Conservation (phyloP, 2,329 filamentous ascomycete genomes). For the Penicillium sp. region DNA sequence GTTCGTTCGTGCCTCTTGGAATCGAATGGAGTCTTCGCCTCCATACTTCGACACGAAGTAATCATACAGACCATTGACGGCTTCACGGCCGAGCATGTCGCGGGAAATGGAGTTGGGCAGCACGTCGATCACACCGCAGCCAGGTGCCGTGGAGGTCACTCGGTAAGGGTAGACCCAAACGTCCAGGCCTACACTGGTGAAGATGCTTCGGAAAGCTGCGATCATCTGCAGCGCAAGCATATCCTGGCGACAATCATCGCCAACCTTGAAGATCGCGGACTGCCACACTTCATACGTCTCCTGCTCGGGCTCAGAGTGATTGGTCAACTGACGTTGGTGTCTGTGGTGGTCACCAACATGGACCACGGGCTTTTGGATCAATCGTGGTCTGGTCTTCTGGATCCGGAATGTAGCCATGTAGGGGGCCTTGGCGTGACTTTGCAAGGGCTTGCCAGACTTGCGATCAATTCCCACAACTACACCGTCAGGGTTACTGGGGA, state of each 20-base stretch:
- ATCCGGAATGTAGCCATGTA: conserved; percentile 99
- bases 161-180: conserved; percentile 97
- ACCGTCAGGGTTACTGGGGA: conserved; percentile 95
- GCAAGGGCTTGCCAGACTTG: conserved; percentile 94
- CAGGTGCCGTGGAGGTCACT: conserved; percentile 94
- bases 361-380: conserved; percentile 28
- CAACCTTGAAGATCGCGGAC: conserved; percentile 99
- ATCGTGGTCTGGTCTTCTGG: conserved; percentile 64
- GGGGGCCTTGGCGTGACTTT: conserved; percentile 96
- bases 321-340: conserved; percentile 24
- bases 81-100: conserved; percentile 97
- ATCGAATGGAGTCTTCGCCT: conserved; percentile 89
- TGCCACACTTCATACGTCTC: conserved; percentile 94
- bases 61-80: conserved; percentile 96
- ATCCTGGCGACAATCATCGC: conserved; percentile 96
- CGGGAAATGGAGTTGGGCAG: conserved; percentile 96
- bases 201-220: conserved; percentile 93
- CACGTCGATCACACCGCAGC: conserved; percentile 97
- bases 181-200: conserved; percentile 90
- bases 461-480: conserved; percentile 97
- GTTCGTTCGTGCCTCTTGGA: conserved; percentile 92
- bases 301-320: conserved; percentile 28
- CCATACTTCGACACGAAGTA: conserved; percentile 98
- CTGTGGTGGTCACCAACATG: conserved; percentile 29
- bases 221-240: conserved; percentile 97